Percentiles rank a stretch among this genome's conserved stretches.
Evolutionary conservation across 2,329 filamentous ascomycete species (phyloP).

Genomic region (Mariannaea sp.): DNA sequence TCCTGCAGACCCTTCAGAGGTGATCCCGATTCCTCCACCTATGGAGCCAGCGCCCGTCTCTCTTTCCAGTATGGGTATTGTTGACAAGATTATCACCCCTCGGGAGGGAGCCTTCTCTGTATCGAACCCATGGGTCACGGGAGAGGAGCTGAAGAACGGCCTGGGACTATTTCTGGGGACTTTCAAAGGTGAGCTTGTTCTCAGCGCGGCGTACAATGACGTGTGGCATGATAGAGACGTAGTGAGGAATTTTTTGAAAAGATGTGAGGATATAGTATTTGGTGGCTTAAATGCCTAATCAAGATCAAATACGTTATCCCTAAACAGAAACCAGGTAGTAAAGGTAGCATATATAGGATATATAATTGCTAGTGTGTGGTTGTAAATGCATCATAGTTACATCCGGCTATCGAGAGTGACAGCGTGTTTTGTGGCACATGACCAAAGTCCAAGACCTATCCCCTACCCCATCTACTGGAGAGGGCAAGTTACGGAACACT

Average conservation of each 20-base stretch:
- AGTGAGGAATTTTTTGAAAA: conserved; percentile 29
- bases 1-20: not conserved
- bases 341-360: too few species aligned
- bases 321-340: too few species aligned
- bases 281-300: too few species aligned
- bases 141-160: conserved; percentile 49
- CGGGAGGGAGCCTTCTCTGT: conserved; percentile 37
- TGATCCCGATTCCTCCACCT: conserved; percentile 33
- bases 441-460: too few species aligned
- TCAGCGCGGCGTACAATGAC: conserved; percentile 50
- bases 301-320: too few species aligned
- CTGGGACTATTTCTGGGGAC: conserved; percentile 48
- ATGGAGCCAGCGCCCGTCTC: conserved; percentile 36
- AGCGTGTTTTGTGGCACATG: too few species aligned
- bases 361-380: too few species aligned
- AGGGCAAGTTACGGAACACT: too few species aligned
- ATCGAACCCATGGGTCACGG: conserved; percentile 49
- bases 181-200: conserved; percentile 41
- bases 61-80: conserved; percentile 43
- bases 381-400: too few species aligned
- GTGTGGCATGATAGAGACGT: conserved; percentile 44
- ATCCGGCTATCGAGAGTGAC: too few species aligned
- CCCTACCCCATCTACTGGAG: too few species aligned
- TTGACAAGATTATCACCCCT: conserved; percentile 43
- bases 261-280: conserved; percentile 26